Percentiles rank a stretch among this genome's conserved stretches.
These are phyloP conservation scores for Ogataea zsoltii DNA, from an alignment of 805 yeast genomes.

Conservation along the genomic window DNA sequence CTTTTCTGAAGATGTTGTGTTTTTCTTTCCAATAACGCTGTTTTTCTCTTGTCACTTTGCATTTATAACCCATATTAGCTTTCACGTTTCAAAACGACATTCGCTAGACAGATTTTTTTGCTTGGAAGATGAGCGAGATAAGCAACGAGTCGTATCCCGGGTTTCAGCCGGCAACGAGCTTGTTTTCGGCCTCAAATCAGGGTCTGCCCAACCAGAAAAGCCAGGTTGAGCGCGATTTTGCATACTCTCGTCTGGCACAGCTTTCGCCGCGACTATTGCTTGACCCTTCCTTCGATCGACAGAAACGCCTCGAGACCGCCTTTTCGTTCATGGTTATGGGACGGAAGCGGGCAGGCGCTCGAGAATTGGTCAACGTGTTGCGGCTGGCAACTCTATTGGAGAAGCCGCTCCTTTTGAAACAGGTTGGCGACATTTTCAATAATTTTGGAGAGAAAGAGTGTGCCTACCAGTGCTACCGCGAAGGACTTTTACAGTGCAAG, in stretches of 20 bases:
- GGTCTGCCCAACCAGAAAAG: constrained; percentile 14
- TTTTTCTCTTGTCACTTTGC: too few species aligned
- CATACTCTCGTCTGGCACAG: constrained; percentile 11
- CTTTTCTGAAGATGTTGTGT: background rate
- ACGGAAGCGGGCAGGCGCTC: constrained; percentile 18
- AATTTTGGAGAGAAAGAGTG: constrained; percentile 14
- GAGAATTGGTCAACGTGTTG: constrained; percentile 21
- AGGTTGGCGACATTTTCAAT: constrained; percentile 18
- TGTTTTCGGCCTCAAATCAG: constrained; percentile 22
- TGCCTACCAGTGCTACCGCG: constrained; percentile 20
- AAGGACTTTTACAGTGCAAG: constrained; percentile 18
- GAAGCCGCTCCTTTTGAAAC: constrained; percentile 14
- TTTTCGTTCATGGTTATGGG: constrained; percentile 21
- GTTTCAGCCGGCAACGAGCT: constrained; percentile 20
- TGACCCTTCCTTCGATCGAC: constrained; percentile 13
- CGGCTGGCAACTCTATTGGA: constrained; percentile 15
- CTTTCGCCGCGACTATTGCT: constrained; percentile 11
- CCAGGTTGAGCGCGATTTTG: constrained; percentile 19
- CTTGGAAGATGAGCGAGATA: constrained; percentile 18
- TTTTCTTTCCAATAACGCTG: too few species aligned
- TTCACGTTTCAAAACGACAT: background rate
- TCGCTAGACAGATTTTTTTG: constrained; percentile 13
- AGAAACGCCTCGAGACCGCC: constrained; percentile 15
- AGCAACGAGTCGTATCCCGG: constrained; percentile 17
- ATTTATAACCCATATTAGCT: too few species aligned